Percentiles rank a stretch among this genome's conserved stretches.
These are phyloP conservation scores for Aspergillus bombycis DNA, from an alignment of 2,329 filamentous ascomycete genomes.

Conservation along the genomic window DNA sequence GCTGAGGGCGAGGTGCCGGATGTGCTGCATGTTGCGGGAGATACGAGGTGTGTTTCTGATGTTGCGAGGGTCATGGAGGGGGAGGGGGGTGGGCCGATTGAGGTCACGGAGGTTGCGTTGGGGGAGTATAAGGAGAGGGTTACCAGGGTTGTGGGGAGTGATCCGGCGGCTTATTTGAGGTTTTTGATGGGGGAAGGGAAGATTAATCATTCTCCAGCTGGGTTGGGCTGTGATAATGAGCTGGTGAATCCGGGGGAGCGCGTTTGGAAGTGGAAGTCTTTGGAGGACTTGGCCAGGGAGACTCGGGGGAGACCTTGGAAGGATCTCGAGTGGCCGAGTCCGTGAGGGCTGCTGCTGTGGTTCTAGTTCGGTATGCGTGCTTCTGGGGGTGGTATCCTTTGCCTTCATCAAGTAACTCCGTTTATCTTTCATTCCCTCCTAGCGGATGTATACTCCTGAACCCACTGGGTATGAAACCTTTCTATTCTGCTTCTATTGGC, in stretches of 20 bases:
- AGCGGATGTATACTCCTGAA: too few relatives aligned
- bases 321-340: constrained; percentile 20
- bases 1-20: constrained; percentile 25
- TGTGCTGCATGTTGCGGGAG: constrained; percentile 31
- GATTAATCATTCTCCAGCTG: constrained; percentile 25
- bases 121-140: constrained; percentile 29
- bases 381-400: too few relatives aligned
- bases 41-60: constrained; percentile 27
- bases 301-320: constrained; percentile 30
- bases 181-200: constrained; percentile 41
- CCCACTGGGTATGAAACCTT: too few relatives aligned
- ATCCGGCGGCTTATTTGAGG: constrained; percentile 33
- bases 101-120: constrained; percentile 27
- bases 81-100: constrained; percentile 26
- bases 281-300: constrained; percentile 30
- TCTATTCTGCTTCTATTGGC: background rate
- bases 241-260: constrained; percentile 32
- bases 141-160: constrained; percentile 20
- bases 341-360: background rate
- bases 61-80: constrained; percentile 32
- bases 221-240: constrained; percentile 33
- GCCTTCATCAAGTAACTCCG: too few relatives aligned
- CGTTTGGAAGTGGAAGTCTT: constrained; percentile 35
- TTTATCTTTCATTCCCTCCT: too few relatives aligned
- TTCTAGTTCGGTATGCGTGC: background rate